Conservation (phyloP, 169 alveolate species). For the Babesia bigemina region DNA sequence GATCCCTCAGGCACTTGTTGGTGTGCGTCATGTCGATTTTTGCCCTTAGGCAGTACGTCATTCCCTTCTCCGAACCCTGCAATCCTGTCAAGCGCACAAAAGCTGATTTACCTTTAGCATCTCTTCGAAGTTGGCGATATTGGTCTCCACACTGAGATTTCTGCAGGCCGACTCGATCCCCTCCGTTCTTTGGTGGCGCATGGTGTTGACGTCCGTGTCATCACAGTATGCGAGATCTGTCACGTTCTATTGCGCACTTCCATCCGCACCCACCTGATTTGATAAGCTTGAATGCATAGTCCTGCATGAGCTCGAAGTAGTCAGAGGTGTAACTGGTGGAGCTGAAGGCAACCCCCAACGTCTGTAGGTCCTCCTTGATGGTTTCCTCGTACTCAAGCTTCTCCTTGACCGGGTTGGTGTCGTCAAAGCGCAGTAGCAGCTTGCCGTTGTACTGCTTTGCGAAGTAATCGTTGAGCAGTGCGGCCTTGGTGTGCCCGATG, state of each 20-base stretch:
- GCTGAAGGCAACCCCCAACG: constrained; percentile 89
- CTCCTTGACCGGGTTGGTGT: constrained; percentile 97
- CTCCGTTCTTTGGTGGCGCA: constrained; percentile 95
- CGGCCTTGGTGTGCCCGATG: constrained; percentile 99
- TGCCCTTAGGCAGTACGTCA: constrained; percentile 95
- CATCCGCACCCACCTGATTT: constrained; percentile 66
- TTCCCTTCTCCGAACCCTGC: constrained; percentile 86
- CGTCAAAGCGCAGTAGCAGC: constrained; percentile 91
- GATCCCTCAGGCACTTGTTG: constrained; percentile 97
- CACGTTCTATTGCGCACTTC: not conserved
- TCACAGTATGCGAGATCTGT: constrained; percentile 95
- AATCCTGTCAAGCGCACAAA: not conserved
- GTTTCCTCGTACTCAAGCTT: constrained; percentile 93
- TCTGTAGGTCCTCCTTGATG: constrained; percentile 89
- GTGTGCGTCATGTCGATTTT: constrained; percentile 92
- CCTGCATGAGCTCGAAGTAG: constrained; percentile 89
- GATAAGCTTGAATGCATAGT: constrained; percentile 85
- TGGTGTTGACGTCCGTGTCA: constrained; percentile 93
- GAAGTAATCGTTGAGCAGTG: constrained; percentile 92
- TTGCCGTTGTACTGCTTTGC: constrained; percentile 94
- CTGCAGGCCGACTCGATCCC: constrained; percentile 91
- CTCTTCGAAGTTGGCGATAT: constrained; percentile 87
- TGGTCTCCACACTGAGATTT: constrained; percentile 87
- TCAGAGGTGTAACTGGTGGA: constrained; percentile 93
- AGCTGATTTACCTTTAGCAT: constrained; percentile 71